phyloP scores from a whole-genome alignment of 305 asterid genomes.

The Fraxinus nigra region DNA sequence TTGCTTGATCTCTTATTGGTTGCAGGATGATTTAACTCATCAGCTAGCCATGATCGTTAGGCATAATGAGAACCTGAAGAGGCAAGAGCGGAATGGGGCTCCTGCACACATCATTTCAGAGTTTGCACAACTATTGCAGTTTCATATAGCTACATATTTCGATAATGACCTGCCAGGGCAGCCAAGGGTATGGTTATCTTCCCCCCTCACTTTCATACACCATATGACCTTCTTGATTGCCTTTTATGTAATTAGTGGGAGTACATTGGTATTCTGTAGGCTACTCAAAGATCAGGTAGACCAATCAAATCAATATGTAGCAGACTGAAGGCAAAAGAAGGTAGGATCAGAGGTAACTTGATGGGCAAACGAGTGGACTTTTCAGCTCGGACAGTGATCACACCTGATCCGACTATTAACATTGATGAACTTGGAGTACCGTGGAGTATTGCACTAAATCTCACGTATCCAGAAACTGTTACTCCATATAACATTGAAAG shows the following conservation, averaged over 20 bases:
- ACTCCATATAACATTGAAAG: conserved; percentile 98
- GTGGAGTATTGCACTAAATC: conserved; percentile 97
- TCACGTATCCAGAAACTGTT: conserved; percentile 97
- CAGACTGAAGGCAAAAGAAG: conserved; percentile 96
- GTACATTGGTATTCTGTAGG: conserved; percentile 40
- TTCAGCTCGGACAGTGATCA: conserved; percentile 96
- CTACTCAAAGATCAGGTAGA: conserved; percentile 96
- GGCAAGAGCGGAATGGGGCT: conserved; percentile 97
- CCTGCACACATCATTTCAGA: conserved; percentile 98
- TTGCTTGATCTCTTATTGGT: conserved; percentile 26
- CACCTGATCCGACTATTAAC: conserved; percentile 99
- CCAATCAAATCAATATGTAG: conserved; percentile 97
- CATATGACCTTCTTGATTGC: conserved; percentile 20
- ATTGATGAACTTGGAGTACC: conserved; percentile 98
- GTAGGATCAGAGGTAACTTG: conserved; percentile 92
- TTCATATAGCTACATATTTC: conserved; percentile 94
- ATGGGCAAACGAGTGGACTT: conserved; percentile 99
- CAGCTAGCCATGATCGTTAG: conserved; percentile 96
- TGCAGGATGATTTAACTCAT: conserved; percentile 97
- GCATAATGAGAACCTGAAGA: conserved; percentile 93
- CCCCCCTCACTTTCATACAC: not conserved
- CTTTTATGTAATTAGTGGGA: conserved; percentile 19
- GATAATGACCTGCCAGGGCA: conserved; percentile 99
- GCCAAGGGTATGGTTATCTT: conserved; percentile 66
- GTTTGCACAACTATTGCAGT: conserved; percentile 94